Conservation (phyloP, 1,284 basidiomycete genomes). For the Apiotrichum montevideense region DNA sequence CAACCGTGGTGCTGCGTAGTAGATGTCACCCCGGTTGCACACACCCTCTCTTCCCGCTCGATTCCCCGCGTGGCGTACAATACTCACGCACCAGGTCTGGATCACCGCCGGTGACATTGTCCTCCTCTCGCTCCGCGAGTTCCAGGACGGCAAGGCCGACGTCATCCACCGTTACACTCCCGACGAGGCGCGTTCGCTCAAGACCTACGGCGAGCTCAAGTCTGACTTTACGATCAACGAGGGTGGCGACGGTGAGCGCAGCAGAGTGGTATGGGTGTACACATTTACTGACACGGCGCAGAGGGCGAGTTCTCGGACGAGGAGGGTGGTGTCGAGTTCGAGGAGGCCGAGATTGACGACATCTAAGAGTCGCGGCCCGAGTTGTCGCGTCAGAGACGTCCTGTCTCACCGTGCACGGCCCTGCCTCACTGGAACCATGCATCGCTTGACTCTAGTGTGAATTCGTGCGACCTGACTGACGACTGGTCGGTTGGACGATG, state of each 20-base stretch:
- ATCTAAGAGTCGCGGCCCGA: conserved; percentile 31
- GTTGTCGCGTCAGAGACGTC: no score
- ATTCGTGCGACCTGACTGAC: no score
- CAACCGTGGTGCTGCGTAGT: no score
- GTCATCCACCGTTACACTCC: conserved; percentile 99
- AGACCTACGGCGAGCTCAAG: conserved; percentile 95
- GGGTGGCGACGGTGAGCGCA: conserved; percentile 66
- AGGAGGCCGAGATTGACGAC: conserved; percentile 60
- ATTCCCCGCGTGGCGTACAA: background rate
- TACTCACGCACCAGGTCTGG: conserved; percentile 67
- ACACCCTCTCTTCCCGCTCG: background rate
- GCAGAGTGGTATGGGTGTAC: background rate
- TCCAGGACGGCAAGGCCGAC: conserved; percentile 99
- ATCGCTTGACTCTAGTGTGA: no score
- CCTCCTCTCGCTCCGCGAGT: conserved; percentile 91
- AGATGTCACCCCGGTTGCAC: no score
- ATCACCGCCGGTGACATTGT: conserved; percentile 99
- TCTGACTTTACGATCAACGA: conserved; percentile 99
- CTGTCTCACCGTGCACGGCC: no score
- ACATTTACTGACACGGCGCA: background rate
- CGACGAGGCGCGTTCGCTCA: conserved; percentile 72
- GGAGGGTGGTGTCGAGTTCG: conserved; percentile 81
- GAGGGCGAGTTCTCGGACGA: conserved; percentile 49
- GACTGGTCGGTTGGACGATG: no score
- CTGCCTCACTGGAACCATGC: no score